phyloP scores from a whole-genome alignment of 2,329 filamentous ascomycete species.

The Fusarium pseudograminearum region DNA sequence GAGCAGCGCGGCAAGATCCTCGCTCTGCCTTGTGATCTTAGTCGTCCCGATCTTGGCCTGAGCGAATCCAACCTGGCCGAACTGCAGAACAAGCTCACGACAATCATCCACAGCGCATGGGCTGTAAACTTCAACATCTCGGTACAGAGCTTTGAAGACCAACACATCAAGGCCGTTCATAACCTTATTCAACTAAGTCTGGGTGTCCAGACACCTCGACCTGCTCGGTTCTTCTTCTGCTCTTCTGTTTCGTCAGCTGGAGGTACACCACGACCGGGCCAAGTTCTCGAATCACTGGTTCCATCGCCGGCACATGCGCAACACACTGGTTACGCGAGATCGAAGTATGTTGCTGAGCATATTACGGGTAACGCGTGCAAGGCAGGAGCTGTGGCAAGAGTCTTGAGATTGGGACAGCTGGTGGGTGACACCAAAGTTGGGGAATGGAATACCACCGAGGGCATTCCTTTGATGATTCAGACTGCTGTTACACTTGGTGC shows the following conservation, averaged over 20 bases:
- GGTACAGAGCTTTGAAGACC: conserved; percentile 61
- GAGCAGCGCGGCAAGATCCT: conserved; percentile 45
- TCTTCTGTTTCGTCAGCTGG: conserved; percentile 57
- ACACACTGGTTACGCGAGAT: conserved; percentile 58
- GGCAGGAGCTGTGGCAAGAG: conserved; percentile 45
- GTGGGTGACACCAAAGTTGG: conserved; percentile 61
- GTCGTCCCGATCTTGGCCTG: conserved; percentile 35
- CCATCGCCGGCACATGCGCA: conserved; percentile 54
- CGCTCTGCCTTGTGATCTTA: conserved; percentile 38
- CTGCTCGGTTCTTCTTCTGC: conserved; percentile 61
- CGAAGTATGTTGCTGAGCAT: conserved; percentile 56
- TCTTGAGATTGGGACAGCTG: conserved; percentile 64
- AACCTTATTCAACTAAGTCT: conserved; percentile 59
- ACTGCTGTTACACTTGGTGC: conserved; percentile 59
- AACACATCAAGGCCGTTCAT: conserved; percentile 59
- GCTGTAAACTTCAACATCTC: conserved; percentile 68
- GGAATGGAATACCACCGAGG: conserved; percentile 64
- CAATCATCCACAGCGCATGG: conserved; percentile 65
- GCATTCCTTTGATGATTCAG: conserved; percentile 65
- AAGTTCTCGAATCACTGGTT: conserved; percentile 52
- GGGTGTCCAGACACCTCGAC: background rate
- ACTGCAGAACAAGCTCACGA: conserved; percentile 52
- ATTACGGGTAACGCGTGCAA: conserved; percentile 53
- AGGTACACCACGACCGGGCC: conserved; percentile 49
- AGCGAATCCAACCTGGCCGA: conserved; percentile 45